Conservation (phyloP, 129 eudicot species). For the Flaveria linearis region DNA sequence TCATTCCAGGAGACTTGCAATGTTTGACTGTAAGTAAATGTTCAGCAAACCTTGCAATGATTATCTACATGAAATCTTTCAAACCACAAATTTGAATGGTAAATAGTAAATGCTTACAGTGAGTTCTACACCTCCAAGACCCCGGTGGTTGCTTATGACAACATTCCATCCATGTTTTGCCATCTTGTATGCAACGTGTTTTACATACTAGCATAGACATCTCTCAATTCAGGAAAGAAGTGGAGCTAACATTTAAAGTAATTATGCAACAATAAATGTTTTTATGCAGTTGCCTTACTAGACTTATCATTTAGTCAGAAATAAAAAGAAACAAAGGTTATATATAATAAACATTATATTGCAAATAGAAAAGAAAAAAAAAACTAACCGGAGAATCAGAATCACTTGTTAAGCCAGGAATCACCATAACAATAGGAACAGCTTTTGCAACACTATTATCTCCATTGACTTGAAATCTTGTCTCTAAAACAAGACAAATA, state of each 20-base stretch:
- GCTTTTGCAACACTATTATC: slow-evolving; percentile 40
- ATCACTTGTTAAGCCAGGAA: slow-evolving; percentile 89
- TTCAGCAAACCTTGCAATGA: neutral
- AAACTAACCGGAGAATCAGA: slow-evolving; percentile 65
- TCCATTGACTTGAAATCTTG: slow-evolving; percentile 35
- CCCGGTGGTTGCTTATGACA: slow-evolving; percentile 86
- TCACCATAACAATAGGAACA: slow-evolving; percentile 58
- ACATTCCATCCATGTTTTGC: slow-evolving; percentile 78
- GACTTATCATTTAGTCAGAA: neutral
- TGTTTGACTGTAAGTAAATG: neutral
- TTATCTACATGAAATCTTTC: neutral
- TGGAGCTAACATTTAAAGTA: slow-evolving; percentile 13
- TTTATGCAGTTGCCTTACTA: neutral
- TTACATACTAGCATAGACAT: slow-evolving; percentile 56
- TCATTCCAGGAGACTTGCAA: neutral
- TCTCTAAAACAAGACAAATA: slow-evolving; percentile 31
- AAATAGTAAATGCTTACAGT: slow-evolving; percentile 57
- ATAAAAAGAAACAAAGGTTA: neutral
- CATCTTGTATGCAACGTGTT: slow-evolving; percentile 59
- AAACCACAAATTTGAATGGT: neutral
- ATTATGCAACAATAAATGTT: neutral
- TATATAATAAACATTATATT: neutral
- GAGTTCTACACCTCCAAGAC: slow-evolving; percentile 81
- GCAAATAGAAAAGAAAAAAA: neutral
- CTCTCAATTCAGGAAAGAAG: slow-evolving; percentile 14